These are phyloP conservation scores for Lachnellula cervina DNA, from an alignment of 2,329 filamentous ascomycete genomes.

Conservation along the genomic window DNA sequence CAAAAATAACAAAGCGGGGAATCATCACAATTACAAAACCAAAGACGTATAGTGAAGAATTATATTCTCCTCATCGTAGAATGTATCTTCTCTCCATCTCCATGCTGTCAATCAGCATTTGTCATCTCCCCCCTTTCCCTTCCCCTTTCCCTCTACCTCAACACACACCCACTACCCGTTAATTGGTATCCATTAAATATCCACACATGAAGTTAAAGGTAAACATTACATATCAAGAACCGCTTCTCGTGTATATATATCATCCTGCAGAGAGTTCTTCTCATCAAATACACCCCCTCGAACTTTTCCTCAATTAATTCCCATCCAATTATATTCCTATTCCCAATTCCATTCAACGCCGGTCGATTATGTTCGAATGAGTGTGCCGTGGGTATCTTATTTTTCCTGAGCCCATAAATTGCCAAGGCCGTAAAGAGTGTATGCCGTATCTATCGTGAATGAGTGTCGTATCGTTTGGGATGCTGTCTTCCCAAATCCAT, in stretches of 20 bases:
- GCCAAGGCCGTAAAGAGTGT: background rate
- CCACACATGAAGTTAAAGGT: background rate
- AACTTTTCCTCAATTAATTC: background rate
- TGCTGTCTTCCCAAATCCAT: background rate
- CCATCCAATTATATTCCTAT: background rate
- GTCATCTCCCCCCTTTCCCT: background rate
- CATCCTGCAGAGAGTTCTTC: background rate
- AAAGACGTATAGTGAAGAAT: too few relatives aligned
- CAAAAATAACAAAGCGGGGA: too few relatives aligned
- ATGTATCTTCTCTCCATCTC: too few relatives aligned
- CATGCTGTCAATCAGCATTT: too few relatives aligned
- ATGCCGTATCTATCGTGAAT: background rate
- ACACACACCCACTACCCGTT: background rate
- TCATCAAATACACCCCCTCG: background rate
- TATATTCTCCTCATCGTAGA: too few relatives aligned
- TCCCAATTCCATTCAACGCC: background rate
- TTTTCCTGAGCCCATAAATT: background rate
- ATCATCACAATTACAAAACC: too few relatives aligned
- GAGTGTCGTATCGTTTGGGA: background rate
- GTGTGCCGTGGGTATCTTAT: background rate
- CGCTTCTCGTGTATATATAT: background rate
- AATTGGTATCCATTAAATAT: background rate
- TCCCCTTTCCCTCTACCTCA: background rate
- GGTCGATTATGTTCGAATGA: background rate
- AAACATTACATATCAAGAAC: background rate